phyloP scores from a whole-genome alignment of 2,329 filamentous ascomycete genomes.

The Ophiostoma pallidulum region DNA sequence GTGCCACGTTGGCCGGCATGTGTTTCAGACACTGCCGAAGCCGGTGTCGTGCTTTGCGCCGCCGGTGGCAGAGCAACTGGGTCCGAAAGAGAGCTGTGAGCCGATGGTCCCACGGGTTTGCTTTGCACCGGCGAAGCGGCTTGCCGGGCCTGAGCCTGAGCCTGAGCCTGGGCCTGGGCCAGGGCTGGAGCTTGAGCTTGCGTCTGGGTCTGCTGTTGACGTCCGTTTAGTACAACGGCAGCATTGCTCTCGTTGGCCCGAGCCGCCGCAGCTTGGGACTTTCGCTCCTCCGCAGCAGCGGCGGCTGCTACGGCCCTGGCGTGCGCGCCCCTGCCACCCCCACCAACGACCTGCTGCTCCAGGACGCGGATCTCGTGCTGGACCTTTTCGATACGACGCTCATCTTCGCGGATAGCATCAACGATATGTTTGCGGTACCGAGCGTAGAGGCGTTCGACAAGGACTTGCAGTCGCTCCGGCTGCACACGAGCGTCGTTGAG shows the following conservation, averaged over 20 bases:
- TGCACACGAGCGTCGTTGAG: slow-evolving; percentile 59
- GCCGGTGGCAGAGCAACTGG: background rate
- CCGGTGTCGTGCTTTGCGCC: background rate
- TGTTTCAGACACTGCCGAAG: background rate
- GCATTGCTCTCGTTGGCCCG: too few relatives aligned
- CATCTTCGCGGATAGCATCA: slow-evolving; percentile 63
- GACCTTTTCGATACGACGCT: slow-evolving; percentile 54
- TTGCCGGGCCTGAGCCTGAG: background rate
- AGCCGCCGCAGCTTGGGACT: background rate
- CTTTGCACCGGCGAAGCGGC: background rate
- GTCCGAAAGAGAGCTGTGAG: background rate
- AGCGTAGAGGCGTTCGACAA: slow-evolving; percentile 66
- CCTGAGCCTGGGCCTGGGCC: background rate
- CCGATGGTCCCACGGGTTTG: background rate
- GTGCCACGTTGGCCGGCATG: background rate
- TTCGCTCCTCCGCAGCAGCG: background rate
- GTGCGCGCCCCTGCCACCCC: slow-evolving; percentile 6
- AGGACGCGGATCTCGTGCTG: slow-evolving; percentile 60
- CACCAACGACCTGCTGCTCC: slow-evolving; percentile 34
- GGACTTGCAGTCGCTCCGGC: slow-evolving; percentile 55
- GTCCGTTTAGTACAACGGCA: too few relatives aligned
- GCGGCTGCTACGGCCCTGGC: slow-evolving; percentile 1
- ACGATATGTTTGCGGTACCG: slow-evolving; percentile 63
- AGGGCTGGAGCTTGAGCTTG: background rate
- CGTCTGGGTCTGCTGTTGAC: background rate